phyloP scores from a whole-genome alignment of 352 stramenopile species.

The Saprolegnia parasitica region DNA sequence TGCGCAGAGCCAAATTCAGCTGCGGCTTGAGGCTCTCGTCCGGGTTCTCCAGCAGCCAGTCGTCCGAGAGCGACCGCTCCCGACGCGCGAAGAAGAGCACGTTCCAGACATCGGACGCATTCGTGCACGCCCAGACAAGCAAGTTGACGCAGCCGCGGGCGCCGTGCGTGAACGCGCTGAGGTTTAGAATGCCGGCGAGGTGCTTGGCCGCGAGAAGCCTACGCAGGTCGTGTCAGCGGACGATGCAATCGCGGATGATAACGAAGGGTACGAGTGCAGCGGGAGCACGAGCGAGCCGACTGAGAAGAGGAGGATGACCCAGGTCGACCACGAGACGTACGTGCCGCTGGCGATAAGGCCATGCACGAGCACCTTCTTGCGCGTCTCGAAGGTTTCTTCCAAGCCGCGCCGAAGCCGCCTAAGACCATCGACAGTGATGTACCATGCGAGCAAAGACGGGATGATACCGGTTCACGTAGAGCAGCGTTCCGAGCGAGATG shows the following conservation, averaged over 20 bases:
- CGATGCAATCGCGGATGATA: not conserved
- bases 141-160: constrained; percentile 76
- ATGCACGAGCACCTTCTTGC: constrained; percentile 66
- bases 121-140: constrained; percentile 83
- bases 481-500: constrained; percentile 63
- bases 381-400: constrained; percentile 83
- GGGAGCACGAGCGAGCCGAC: constrained; percentile 44
- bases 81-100: constrained; percentile 29
- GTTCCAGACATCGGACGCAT: constrained; percentile 50
- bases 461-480: constrained; percentile 67
- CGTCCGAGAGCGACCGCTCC: not conserved
- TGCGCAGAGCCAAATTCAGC: constrained; percentile 76
- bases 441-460: too few species aligned
- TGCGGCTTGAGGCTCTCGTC: constrained; percentile 68
- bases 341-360: constrained; percentile 75
- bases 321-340: constrained; percentile 80
- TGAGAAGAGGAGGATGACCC: constrained; percentile 64
- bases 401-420: constrained; percentile 61
- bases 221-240: not conserved
- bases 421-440: too few species aligned
- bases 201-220: constrained; percentile 13
- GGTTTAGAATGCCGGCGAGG: constrained; percentile 60
- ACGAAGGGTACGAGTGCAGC: not conserved
- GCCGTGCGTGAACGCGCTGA: constrained; percentile 74
- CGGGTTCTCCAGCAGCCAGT: constrained; percentile 23